Conservation (phyloP, 169 alveolate genomes). For the Amoebophrya sp. region DNA sequence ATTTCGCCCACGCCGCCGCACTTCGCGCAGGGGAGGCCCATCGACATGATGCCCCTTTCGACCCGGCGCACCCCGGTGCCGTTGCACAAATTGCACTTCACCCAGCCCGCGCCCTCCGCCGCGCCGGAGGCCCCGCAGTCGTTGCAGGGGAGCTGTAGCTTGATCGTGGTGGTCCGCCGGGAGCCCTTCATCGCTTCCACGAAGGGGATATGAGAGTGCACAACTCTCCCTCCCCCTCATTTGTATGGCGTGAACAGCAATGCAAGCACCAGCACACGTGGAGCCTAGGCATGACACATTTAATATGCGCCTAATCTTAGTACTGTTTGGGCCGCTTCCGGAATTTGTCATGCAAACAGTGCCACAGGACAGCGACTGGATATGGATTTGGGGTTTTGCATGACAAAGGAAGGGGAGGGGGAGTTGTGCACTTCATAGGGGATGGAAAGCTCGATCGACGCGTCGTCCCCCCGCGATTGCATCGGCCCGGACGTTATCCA, state of each 20-base stretch:
- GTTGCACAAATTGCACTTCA: background rate
- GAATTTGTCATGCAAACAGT: no score
- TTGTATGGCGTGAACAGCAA: no score
- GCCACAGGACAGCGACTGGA: no score
- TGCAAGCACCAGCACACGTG: no score
- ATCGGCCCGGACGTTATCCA: background rate
- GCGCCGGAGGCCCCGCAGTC: background rate
- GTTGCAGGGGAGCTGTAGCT: background rate
- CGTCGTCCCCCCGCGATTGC: background rate
- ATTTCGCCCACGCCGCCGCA: background rate
- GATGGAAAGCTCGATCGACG: background rate
- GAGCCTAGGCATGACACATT: no score
- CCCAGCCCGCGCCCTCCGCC: background rate
- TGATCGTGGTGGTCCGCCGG: background rate
- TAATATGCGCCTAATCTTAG: no score
- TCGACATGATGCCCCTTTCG: background rate
- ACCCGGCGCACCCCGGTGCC: conserved; percentile 1
- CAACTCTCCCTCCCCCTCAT: no score
- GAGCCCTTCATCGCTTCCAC: background rate
- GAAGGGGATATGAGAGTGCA: no score
- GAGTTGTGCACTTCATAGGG: no score
- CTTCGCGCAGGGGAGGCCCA: background rate
- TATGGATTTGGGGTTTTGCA: no score
- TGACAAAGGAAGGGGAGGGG: no score
- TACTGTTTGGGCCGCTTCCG: no score